Percentiles rank a stretch among this genome's conserved stretches.
Conservation (phyloP, 2,329 filamentous ascomycete genomes). For the Trichoderma aggressivum region DNA sequence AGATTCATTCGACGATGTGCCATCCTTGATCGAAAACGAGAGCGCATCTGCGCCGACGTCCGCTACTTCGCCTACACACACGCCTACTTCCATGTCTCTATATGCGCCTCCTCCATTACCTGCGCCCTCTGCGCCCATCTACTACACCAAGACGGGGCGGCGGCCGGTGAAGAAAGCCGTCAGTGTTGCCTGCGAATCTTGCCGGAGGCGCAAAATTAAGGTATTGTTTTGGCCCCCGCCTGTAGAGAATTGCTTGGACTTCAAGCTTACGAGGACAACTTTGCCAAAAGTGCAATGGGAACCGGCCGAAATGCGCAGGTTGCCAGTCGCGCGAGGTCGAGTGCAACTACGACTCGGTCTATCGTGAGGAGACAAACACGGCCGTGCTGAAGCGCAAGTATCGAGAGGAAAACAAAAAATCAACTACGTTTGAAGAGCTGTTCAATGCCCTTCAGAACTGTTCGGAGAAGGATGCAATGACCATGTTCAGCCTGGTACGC, state of each 20-base stretch:
- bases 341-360: constrained; percentile 2
- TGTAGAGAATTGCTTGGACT: neutral
- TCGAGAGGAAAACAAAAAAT: neutral
- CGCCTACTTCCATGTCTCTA: neutral
- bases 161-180: neutral
- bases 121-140: neutral
- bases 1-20: neutral
- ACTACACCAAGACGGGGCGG: neutral
- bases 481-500: constrained; percentile 3
- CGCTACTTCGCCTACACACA: neutral
- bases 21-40: neutral
- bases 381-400: constrained; percentile 15
- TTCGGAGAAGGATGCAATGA: neutral
- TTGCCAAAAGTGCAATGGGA: constrained; percentile 4
- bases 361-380: neutral
- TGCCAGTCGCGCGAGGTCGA: neutral
- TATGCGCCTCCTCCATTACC: neutral
- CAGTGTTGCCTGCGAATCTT: constrained; percentile 10
- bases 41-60: neutral
- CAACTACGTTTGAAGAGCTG: neutral
- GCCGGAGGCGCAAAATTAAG: constrained; percentile 13
- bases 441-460: neutral
- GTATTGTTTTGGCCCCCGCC: neutral
- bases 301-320: neutral
- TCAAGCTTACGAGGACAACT: neutral